Base-by-base conservation (phyloP, 768 basidiomycete genomes). In the Lactarius hengduanensis region DNA sequence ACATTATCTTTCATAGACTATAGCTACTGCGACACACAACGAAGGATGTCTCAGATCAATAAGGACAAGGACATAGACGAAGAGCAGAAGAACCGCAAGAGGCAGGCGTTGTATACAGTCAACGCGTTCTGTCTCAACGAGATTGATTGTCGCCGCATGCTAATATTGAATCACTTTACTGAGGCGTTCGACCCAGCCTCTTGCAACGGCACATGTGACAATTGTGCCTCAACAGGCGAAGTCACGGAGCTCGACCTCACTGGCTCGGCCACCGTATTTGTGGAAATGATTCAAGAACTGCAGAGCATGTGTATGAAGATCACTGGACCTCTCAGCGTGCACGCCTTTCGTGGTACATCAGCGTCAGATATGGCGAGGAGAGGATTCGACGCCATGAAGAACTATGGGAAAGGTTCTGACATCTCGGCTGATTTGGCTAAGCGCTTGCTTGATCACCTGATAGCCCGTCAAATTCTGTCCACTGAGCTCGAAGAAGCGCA, bases 131-230 rank as follows among this genome's bases (percentile, higher is more conserved):
- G 92, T 76, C 74, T 77, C 65, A 94, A 97, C 76, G 82, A 85
- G 59, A 84, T 88, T 32, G 90, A 91, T 70, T 99, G 97, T 72
- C 88, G 97, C 16, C 89, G 97, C 3, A 81, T 84, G 6, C 91
- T 93, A 71, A 80, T 98, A n/a, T 84, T 99, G 20, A 82, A 83
- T n/a, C 92, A 92, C 76, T 98, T 97, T 71, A 87, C 86, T 68
- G 92, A 99, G 74, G 78, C 79, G 10, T 98, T 98, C 76, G 83
- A 89, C 66, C 78, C 82, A 38, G 77, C 74, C 30, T 70, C 85
- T 18, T 99, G 97, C 73, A 76, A 83, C 43, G 78, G 80, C 47
- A 81, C 82, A 4, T 99, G 97, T 75, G 92, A 98, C 75, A 95
- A 92, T 69, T 99, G 97, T 74, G 64, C 69, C 11, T 66, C 61